Percentiles rank a stretch among this genome's conserved stretches.
phyloP scores from a whole-genome alignment of 805 yeast genomes.

The Saturnispora serradocipensis region DNA sequence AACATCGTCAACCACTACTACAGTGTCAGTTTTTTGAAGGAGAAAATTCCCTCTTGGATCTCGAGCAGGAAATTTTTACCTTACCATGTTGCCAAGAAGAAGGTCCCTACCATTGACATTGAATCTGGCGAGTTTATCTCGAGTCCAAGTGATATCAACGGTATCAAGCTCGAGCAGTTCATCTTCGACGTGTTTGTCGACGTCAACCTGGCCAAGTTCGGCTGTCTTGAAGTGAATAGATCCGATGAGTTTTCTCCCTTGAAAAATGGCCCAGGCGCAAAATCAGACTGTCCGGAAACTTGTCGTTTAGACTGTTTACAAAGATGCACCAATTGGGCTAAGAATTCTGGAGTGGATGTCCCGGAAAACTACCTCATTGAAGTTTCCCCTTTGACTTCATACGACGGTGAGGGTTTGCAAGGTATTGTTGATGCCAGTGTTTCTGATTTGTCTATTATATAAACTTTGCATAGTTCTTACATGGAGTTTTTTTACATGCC shows the following conservation, averaged over 20 bases:
- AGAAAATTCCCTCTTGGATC: slow-evolving; percentile 61
- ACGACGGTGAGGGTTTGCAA: slow-evolving; percentile 64
- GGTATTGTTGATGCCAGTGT: slow-evolving; percentile 37
- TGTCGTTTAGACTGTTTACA: slow-evolving; percentile 56
- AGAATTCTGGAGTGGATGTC: slow-evolving; percentile 56
- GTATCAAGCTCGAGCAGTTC: slow-evolving; percentile 91
- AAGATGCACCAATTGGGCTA: slow-evolving; percentile 69
- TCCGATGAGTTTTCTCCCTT: slow-evolving; percentile 84
- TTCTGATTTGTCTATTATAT: slow-evolving; percentile 16
- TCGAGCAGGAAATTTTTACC: slow-evolving; percentile 60
- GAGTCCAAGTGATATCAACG: slow-evolving; percentile 78
- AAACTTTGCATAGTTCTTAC: neutral
- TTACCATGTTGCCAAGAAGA: slow-evolving; percentile 91
- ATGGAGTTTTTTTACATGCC: no score
- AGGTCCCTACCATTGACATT: slow-evolving; percentile 48
- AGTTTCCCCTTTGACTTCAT: slow-evolving; percentile 67
- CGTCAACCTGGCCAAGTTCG: slow-evolving; percentile 63
- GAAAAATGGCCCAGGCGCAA: slow-evolving; percentile 82
- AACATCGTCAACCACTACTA: slow-evolving; percentile 96
- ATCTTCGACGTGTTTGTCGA: slow-evolving; percentile 92
- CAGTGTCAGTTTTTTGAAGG: slow-evolving; percentile 60
- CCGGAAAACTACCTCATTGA: slow-evolving; percentile 45
- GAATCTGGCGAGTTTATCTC: slow-evolving; percentile 32
- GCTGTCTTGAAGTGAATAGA: slow-evolving; percentile 87
- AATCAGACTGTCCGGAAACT: slow-evolving; percentile 76